Percentiles rank a stretch among this genome's conserved stretches.
phyloP scores from a whole-genome alignment of 2,329 filamentous ascomycete species.

The Thelonectria olida region DNA sequence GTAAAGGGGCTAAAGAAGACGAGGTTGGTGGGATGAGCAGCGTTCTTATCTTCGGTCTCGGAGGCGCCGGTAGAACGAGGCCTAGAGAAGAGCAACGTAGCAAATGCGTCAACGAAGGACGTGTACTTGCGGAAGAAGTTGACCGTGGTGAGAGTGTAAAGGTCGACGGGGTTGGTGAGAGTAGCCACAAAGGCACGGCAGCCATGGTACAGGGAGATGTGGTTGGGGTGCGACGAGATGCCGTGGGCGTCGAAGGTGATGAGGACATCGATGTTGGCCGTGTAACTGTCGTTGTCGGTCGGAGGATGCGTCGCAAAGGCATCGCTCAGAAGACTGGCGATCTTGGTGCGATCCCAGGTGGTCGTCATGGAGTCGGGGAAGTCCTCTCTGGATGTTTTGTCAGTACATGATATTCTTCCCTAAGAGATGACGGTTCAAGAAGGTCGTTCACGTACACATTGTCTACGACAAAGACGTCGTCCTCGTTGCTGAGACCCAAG shows the following conservation, averaged over 20 bases:
- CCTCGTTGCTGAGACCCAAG: constrained; percentile 77
- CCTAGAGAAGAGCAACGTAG: constrained; percentile 65
- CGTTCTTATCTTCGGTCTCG: constrained; percentile 25
- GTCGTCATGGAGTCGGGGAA: constrained; percentile 92
- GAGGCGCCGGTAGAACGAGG: constrained; percentile 47
- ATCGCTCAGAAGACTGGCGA: constrained; percentile 74
- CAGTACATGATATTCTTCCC: background rate
- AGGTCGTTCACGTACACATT: constrained; percentile 63
- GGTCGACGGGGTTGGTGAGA: constrained; percentile 77
- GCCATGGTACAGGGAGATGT: constrained; percentile 87
- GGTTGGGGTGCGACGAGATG: constrained; percentile 91
- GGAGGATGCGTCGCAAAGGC: constrained; percentile 74
- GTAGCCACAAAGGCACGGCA: constrained; percentile 75
- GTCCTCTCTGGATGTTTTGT: constrained; percentile 51
- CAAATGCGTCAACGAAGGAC: constrained; percentile 77
- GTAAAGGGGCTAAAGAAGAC: constrained; percentile 78
- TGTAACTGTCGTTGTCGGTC: constrained; percentile 50
- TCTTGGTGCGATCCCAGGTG: constrained; percentile 76
- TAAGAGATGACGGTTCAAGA: too few species aligned
- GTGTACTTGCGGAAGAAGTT: constrained; percentile 82
- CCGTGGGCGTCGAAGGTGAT: constrained; percentile 89
- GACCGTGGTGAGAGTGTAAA: constrained; percentile 86
- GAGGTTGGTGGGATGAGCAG: constrained; percentile 62
- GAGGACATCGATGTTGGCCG: constrained; percentile 77
- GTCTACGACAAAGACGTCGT: constrained; percentile 88